phyloP scores from a whole-genome alignment of 208 protist genomes.

The Acanthamoeba rhysodes region DNA sequence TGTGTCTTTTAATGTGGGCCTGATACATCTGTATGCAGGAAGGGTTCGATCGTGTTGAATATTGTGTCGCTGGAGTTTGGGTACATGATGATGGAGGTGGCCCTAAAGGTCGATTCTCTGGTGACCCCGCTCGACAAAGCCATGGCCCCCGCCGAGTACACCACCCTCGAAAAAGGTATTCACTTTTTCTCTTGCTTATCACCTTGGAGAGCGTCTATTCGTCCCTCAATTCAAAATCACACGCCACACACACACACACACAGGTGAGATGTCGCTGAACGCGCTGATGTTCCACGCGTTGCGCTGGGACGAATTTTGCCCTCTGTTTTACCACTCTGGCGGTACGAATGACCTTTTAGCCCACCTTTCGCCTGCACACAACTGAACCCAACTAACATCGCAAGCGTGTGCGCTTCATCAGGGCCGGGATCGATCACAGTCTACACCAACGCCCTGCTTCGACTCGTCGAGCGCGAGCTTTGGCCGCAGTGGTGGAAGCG shows the following conservation, averaged over 20 bases:
- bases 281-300: neutral
- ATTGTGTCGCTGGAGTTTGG: neutral
- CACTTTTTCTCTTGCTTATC: neutral
- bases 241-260: too few relatives aligned
- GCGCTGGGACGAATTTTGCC: neutral
- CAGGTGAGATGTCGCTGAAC: neutral
- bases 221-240: too few relatives aligned
- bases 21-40: neutral
- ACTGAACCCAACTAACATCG: too few relatives aligned
- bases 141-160: neutral
- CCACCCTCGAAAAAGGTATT: neutral
- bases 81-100: neutral
- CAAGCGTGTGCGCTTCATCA: neutral
- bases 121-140: neutral
- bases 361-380: neutral
- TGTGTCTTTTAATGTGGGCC: too few relatives aligned
- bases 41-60: neutral
- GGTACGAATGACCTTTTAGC: neutral
- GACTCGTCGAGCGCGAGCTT: neutral
- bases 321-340: neutral
- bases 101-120: neutral
- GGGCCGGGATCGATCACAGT: neutral
- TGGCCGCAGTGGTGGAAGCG: constrained; percentile 1
- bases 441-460: neutral
- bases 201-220: too few relatives aligned